A percentile compares a stretch with the other conserved stretches of the same genome.
Conservation (phyloP, 2,329 filamentous ascomycete species). For the Aspergillus arachidicola region DNA sequence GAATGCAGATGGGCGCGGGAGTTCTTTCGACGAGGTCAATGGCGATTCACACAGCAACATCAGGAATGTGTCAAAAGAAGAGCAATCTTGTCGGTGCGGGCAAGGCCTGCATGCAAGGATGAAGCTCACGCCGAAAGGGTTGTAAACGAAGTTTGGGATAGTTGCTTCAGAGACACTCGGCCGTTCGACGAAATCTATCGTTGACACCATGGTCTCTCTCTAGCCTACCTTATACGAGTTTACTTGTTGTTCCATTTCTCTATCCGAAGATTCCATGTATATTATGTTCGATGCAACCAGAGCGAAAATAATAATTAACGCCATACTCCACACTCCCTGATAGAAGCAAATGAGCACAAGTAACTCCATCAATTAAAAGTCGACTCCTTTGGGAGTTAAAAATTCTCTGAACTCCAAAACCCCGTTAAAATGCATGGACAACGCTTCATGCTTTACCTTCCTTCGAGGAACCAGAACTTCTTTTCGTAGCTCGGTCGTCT, state of each 20-base stretch:
- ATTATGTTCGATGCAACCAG: constrained; percentile 15
- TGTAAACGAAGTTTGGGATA: constrained; percentile 98
- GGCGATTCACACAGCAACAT: constrained; percentile 87
- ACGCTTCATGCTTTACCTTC: constrained; percentile 33
- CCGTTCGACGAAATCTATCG: constrained; percentile 97
- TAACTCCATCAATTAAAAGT: not conserved
- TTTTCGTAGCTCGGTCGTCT: constrained; percentile 48
- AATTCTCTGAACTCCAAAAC: constrained; percentile 21
- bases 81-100: constrained; percentile 77
- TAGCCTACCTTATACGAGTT: not conserved
- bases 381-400: not conserved
- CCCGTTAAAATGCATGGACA: constrained; percentile 20
- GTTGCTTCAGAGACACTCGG: constrained; percentile 89
- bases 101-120: constrained; percentile 78
- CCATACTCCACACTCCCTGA: not conserved
- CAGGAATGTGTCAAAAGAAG: constrained; percentile 86
- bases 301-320: constrained; percentile 5
- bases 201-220: constrained; percentile 32
- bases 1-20: constrained; percentile 91
- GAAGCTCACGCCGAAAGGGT: constrained; percentile 83
- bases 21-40: constrained; percentile 81
- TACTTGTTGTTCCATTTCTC: not conserved
- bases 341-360: constrained; percentile 2
- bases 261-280: constrained; percentile 8
- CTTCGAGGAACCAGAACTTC: constrained; percentile 44